Conservation (phyloP, 2,329 filamentous ascomycete species). For the Dissoconium aciculare region DNA sequence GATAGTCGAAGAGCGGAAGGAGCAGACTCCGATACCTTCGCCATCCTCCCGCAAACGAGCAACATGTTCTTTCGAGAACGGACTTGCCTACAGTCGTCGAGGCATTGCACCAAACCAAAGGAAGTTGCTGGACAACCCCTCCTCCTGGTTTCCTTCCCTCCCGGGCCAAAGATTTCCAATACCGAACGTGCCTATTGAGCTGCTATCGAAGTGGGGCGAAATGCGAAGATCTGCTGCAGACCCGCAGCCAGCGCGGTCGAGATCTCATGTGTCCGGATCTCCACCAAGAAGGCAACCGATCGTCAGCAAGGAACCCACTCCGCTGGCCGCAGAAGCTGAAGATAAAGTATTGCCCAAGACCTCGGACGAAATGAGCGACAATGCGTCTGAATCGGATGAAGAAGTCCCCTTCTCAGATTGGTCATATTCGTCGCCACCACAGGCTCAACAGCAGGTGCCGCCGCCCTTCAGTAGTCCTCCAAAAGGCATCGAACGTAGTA, state of each 20-base stretch:
- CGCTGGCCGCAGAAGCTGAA: background rate
- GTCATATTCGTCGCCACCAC: no score
- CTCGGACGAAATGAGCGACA: background rate
- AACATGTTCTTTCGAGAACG: slow-evolving; percentile 1
- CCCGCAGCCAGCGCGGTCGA: background rate
- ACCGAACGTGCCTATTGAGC: slow-evolving; percentile 26
- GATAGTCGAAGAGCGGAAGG: background rate
- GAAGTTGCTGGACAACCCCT: slow-evolving; percentile 31
- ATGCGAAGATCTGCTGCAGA: no score
- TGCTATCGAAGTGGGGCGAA: slow-evolving; percentile 19
- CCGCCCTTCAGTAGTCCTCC: no score
- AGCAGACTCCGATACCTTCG: background rate
- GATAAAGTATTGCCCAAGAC: background rate
- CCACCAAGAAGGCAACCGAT: no score
- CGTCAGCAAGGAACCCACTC: background rate
- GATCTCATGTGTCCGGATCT: no score
- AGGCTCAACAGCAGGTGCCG: no score
- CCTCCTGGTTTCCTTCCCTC: slow-evolving; percentile 27
- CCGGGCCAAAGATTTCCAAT: slow-evolving; percentile 23
- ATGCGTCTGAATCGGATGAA: background rate
- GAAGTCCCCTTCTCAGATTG: no score
- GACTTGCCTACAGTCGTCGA: slow-evolving; percentile 14
- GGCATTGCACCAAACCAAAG: slow-evolving; percentile 34
- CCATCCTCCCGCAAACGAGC: background rate
- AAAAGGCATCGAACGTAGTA: no score